phyloP scores from a whole-genome alignment of 805 yeast species.

The Priceomyces medius region DNA sequence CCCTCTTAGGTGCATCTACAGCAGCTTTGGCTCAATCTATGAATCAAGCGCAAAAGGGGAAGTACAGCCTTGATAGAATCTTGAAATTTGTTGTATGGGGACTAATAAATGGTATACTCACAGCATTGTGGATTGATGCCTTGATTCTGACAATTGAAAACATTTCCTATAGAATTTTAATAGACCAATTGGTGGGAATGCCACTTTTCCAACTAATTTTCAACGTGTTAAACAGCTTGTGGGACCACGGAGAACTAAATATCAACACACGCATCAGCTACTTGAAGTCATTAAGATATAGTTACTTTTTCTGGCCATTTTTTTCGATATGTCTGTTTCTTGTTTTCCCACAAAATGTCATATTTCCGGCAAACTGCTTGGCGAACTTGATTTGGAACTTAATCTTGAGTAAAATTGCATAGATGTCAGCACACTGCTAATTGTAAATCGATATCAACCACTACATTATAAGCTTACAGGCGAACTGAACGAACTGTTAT shows the following conservation, averaged over 20 bases:
- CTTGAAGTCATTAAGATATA: slow-evolving; percentile 48
- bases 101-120: slow-evolving; percentile 52
- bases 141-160: slow-evolving; percentile 38
- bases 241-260: slow-evolving; percentile 53
- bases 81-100: slow-evolving; percentile 62
- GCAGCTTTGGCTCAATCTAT: slow-evolving; percentile 44
- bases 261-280: slow-evolving; percentile 35
- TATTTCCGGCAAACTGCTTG: slow-evolving; percentile 59
- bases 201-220: slow-evolving; percentile 55
- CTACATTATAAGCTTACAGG: not conserved
- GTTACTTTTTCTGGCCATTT: slow-evolving; percentile 61
- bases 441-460: not conserved
- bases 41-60: slow-evolving; percentile 34
- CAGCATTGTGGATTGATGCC: slow-evolving; percentile 55
- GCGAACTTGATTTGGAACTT: slow-evolving; percentile 58
- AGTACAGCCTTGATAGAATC: slow-evolving; percentile 28
- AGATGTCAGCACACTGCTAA: not conserved
- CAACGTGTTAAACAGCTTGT: slow-evolving; percentile 46
- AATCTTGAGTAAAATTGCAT: slow-evolving; percentile 38
- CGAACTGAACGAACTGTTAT: too few relatives aligned
- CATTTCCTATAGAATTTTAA: slow-evolving; percentile 37
- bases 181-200: slow-evolving; percentile 58
- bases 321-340: slow-evolving; percentile 52
- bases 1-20: slow-evolving; percentile 37
- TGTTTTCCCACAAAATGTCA: slow-evolving; percentile 45